Evolutionary conservation across 352 stramenopile species (phyloP), one percentile per base, ranked within the genome.

Genomic region (Phytophthora ramorum): DNA sequence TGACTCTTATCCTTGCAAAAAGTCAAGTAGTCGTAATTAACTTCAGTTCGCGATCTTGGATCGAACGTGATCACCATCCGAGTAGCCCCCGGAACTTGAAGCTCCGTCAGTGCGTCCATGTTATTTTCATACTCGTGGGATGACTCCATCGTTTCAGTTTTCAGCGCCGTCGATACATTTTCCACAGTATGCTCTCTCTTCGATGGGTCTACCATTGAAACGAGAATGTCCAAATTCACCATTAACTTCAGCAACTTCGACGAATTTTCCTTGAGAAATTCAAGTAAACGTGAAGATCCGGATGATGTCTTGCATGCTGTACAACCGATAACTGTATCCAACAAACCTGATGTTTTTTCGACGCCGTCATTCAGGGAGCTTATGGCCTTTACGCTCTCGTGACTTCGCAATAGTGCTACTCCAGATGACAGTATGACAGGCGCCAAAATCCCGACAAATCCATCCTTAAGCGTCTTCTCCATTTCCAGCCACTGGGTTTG

Each of bases 1-100:
- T 86, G 76, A 4, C 59, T 64, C 35, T 75, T 73, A 49, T 94
- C 78, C 45, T 92, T 93, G 60, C 80, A 95, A 57, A 98, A 97
- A 14, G 83, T 94, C 22, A 97, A 63, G 57, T 95, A 97, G 58
- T 98, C 92, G 60, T 96, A 97, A 53, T 91, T 93, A 26, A 76
- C 75, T 63, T 98, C 92, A 5, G 89, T 97, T 51, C 85, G 75
- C 6, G 71, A 93, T 40, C 67, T 73, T 17, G 86, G 43, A 46
- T 97, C 91, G 52, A 97, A 97, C 6, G 77, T 85, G 22, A 97
- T 87, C 24, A 81, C 76, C 22, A 97, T 91, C 30, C 66, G 69
- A 7, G 58, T 79, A 26, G 91, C 90, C 13, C 91, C 90, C 40
- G 81, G 73, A 16, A 97, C 81, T n/a, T 71, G 59, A 26, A 97